Percentiles rank a stretch among this genome's conserved stretches.
Evolutionary conservation across 2,329 filamentous ascomycete species (phyloP).

Genomic region (Hypomyces perniciosus): DNA sequence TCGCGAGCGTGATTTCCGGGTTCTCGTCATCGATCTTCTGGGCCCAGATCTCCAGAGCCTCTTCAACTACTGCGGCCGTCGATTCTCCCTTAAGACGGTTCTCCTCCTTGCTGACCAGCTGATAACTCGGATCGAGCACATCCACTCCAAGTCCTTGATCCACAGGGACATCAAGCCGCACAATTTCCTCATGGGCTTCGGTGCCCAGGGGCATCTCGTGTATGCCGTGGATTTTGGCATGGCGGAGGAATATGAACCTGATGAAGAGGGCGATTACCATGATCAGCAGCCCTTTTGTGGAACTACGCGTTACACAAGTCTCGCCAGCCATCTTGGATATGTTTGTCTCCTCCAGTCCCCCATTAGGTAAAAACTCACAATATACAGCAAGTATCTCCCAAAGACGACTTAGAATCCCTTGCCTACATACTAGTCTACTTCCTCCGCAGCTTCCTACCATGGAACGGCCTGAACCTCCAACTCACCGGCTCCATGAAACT

Average conservation of each 20-base stretch:
- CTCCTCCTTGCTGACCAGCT: constrained; percentile 19
- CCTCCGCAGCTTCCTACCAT: constrained; percentile 11
- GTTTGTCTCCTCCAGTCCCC: not conserved
- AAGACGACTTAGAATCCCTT: constrained; percentile 15
- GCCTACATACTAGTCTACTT: constrained; percentile 14
- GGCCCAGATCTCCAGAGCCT: constrained; percentile 66
- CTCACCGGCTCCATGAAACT: not conserved
- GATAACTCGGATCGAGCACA: constrained; percentile 15
- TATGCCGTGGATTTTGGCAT: constrained; percentile 19
- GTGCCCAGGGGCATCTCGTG: constrained; percentile 15
- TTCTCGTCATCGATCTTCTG: constrained; percentile 21
- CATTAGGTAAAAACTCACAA: not conserved
- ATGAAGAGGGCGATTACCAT: not conserved
- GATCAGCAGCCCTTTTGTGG: not conserved
- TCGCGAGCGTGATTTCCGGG: constrained; percentile 16
- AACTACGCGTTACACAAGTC: not conserved
- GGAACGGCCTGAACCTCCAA: not conserved
- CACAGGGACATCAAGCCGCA: constrained; percentile 21
- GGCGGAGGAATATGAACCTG: constrained; percentile 5
- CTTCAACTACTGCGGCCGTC: constrained; percentile 26
- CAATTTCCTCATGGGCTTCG: constrained; percentile 19
- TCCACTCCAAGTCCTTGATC: constrained; percentile 15
- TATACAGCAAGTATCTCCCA: constrained; percentile 6
- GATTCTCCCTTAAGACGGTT: constrained; percentile 20
- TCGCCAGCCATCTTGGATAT: not conserved